Percentiles rank a stretch among this genome's conserved stretches.
Conservation (phyloP, 1,284 basidiomycete species). For the Amylostereum areolatum region DNA sequence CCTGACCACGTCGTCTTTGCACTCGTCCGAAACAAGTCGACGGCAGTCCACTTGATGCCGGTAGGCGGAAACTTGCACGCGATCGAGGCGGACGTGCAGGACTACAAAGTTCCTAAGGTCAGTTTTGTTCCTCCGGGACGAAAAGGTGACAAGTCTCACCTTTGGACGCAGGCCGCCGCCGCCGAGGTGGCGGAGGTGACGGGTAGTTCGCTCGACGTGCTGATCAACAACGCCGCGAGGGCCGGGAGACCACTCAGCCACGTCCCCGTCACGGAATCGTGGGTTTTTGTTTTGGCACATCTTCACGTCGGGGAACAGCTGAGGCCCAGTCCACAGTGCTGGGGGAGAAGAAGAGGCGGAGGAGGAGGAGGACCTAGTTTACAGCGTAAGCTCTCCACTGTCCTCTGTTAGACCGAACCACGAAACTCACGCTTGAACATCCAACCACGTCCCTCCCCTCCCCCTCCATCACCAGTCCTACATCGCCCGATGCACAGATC, state of each 20-base stretch:
- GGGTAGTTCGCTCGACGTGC: slow-evolving; percentile 26
- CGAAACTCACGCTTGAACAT: too few species aligned
- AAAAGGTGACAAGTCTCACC: too few species aligned
- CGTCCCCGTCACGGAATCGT: slow-evolving; percentile 3
- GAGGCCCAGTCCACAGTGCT: not conserved
- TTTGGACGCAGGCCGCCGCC: slow-evolving; percentile 10
- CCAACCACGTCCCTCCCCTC: too few species aligned
- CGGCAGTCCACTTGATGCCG: slow-evolving; percentile 13
- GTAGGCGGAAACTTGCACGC: slow-evolving; percentile 21
- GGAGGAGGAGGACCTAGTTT: slow-evolving; percentile 16
- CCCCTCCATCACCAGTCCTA: not conserved
- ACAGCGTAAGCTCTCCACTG: slow-evolving; percentile 11
- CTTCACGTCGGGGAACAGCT: too few species aligned
- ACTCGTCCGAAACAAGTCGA: slow-evolving; percentile 23
- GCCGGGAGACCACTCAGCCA: slow-evolving; percentile 10
- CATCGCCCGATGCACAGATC: slow-evolving; percentile 9
- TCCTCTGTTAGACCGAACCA: too few species aligned
- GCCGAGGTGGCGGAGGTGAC: slow-evolving; percentile 20
- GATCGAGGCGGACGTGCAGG: slow-evolving; percentile 26
- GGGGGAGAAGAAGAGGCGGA: slow-evolving; percentile 1
- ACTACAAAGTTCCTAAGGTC: slow-evolving; percentile 20
- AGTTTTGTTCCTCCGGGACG: not conserved
- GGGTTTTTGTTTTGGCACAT: not conserved
- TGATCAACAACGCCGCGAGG: slow-evolving; percentile 28
- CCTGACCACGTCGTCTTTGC: slow-evolving; percentile 26